Conservation (phyloP, 306 rosid genomes). For the Quillaja saponaria region DNA sequence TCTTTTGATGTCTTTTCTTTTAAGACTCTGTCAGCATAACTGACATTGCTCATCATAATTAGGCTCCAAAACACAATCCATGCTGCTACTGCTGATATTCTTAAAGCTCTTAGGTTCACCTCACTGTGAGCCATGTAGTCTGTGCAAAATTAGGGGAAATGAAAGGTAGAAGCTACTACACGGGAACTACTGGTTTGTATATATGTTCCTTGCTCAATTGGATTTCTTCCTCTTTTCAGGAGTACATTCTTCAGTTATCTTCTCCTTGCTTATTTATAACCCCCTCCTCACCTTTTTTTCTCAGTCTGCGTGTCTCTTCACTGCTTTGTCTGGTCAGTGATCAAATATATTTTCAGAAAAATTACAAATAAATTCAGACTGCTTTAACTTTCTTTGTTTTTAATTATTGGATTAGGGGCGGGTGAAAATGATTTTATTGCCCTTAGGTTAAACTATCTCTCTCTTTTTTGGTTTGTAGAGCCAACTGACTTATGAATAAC, state of each 20-base stretch:
- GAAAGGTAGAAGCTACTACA: background rate
- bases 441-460: too few relatives aligned
- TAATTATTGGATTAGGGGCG: too few relatives aligned
- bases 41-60: constrained; percentile 41
- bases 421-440: too few relatives aligned
- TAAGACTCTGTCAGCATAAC: constrained; percentile 52
- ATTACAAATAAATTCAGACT: too few relatives aligned
- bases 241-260: background rate
- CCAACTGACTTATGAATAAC: too few relatives aligned
- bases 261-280: too few relatives aligned
- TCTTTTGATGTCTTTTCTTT: constrained; percentile 36
- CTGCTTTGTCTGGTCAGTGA: too few relatives aligned
- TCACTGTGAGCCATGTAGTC: constrained; percentile 45
- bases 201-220: background rate
- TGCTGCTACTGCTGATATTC: constrained; percentile 35
- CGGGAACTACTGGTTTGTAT: background rate
- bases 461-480: too few relatives aligned
- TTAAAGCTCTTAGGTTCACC: constrained; percentile 32
- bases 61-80: constrained; percentile 45
- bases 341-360: too few relatives aligned
- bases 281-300: too few relatives aligned
- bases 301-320: too few relatives aligned
- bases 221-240: background rate
- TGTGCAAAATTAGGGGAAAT: constrained; percentile 17
- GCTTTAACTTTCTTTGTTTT: too few relatives aligned